These are phyloP conservation scores for Daphne laureola DNA, from an alignment of 441 rosid genomes.

Conservation along the genomic window DNA sequence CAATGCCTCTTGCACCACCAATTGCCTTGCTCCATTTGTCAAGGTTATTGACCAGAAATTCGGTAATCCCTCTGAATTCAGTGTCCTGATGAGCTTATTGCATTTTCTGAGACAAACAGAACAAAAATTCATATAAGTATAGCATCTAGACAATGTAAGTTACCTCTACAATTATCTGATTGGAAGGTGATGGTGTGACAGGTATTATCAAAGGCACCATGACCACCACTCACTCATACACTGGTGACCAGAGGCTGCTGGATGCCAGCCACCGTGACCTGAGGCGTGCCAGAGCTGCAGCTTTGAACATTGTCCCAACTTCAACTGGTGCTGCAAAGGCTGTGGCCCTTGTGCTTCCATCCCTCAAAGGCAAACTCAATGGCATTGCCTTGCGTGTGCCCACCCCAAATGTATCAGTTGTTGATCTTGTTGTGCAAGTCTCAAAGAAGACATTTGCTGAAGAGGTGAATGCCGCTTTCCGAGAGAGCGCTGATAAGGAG, in stretches of 20 bases:
- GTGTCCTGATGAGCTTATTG: not conserved
- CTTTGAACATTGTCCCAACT: constrained; percentile 88
- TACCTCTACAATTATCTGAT: not conserved
- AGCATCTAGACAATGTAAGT: not conserved
- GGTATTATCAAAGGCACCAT: constrained; percentile 95
- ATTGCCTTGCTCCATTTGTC: constrained; percentile 97
- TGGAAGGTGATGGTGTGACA: constrained; percentile 14
- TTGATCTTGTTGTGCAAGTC: constrained; percentile 89
- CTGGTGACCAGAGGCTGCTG: constrained; percentile 88
- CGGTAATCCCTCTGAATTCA: constrained; percentile 25
- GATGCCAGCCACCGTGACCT: constrained; percentile 97
- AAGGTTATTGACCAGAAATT: constrained; percentile 95
- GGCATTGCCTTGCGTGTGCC: constrained; percentile 97
- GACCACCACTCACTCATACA: constrained; percentile 97
- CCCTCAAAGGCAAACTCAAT: constrained; percentile 84
- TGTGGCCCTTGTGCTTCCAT: constrained; percentile 88
- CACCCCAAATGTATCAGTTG: constrained; percentile 90
- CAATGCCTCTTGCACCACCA: constrained; percentile 97
- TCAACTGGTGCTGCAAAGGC: constrained; percentile 98
- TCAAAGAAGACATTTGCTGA: constrained; percentile 88
- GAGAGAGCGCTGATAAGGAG: constrained; percentile 75
- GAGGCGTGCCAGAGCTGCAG: constrained; percentile 92
- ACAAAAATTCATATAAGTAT: not conserved
- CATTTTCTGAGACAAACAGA: not conserved
- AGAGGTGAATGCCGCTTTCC: constrained; percentile 89